These are phyloP conservation scores for Kwoniella shandongensis DNA, from an alignment of 768 basidiomycete genomes.

Conservation along the genomic window DNA sequence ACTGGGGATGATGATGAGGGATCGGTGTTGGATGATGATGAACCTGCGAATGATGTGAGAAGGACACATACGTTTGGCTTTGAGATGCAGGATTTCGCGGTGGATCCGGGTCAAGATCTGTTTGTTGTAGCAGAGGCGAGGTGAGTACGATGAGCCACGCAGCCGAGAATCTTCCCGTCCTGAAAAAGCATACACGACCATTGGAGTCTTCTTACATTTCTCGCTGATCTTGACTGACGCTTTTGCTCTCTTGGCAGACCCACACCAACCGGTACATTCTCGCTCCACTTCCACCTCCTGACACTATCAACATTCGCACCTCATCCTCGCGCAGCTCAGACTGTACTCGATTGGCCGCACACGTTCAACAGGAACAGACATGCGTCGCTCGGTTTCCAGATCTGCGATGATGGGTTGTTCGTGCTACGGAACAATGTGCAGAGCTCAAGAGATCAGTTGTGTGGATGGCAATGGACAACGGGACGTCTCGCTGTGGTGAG, in stretches of 20 bases:
- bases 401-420: slow-evolving; percentile 44
- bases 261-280: slow-evolving; percentile 3
- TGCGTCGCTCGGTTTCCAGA: slow-evolving; percentile 38
- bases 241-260: not conserved
- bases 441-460: slow-evolving; percentile 28
- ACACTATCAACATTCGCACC: slow-evolving; percentile 42
- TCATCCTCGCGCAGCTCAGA: slow-evolving; percentile 40
- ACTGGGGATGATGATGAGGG: slow-evolving; percentile 18
- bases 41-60: slow-evolving; percentile 25
- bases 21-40: slow-evolving; percentile 18
- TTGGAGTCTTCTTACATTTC: too few species aligned
- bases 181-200: too few species aligned
- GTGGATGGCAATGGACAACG: slow-evolving; percentile 49
- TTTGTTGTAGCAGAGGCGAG: slow-evolving; percentile 43
- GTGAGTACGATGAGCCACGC: slow-evolving; percentile 26
- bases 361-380: slow-evolving; percentile 1
- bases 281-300: slow-evolving; percentile 41
- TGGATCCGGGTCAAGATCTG: slow-evolving; percentile 51
- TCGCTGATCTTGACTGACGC: not conserved
- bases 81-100: slow-evolving; percentile 47
- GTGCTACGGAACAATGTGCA: slow-evolving; percentile 27
- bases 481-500: slow-evolving; percentile 40
- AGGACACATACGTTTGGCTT: slow-evolving; percentile 33
- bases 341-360: slow-evolving; percentile 30
- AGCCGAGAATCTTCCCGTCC: too few species aligned